Percentiles rank a stretch among this genome's conserved stretches.
phyloP scores from a whole-genome alignment of 2,329 filamentous ascomycete species.

The Mycosphaerella arachidis region DNA sequence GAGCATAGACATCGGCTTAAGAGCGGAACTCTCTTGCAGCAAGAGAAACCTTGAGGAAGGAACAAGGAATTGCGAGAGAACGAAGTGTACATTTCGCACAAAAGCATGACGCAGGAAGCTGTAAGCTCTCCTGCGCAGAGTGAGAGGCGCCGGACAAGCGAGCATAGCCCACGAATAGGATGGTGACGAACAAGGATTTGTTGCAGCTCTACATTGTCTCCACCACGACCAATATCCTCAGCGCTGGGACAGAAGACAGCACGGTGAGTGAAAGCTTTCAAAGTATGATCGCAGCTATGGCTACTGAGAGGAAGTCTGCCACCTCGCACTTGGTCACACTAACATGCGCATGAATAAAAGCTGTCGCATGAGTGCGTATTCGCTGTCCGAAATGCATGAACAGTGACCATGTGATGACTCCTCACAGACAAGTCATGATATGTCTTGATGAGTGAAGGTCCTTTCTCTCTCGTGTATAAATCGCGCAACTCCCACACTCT shows the following conservation, averaged over 20 bases:
- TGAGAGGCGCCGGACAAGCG: not conserved
- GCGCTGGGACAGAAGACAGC: not conserved
- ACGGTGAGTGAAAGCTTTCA: not conserved
- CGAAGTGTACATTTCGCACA: constrained; percentile 3
- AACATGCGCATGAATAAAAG: not conserved
- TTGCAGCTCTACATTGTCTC: not conserved
- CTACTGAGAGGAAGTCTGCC: not conserved
- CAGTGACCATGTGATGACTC: not conserved
- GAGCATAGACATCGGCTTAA: not conserved
- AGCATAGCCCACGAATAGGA: not conserved
- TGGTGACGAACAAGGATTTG: not conserved
- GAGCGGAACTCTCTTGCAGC: not conserved
- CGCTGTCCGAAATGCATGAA: not conserved
- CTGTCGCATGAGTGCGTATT: not conserved
- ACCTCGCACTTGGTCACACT: not conserved
- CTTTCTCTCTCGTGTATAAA: not conserved
- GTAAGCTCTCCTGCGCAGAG: not conserved
- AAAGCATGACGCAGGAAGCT: constrained; percentile 1
- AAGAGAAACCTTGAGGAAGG: not conserved
- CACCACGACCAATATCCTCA: not conserved
- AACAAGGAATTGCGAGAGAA: not conserved
- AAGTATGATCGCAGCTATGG: not conserved
- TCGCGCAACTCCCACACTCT: not conserved
- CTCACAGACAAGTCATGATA: not conserved
- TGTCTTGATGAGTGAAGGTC: not conserved